phyloP scores from a whole-genome alignment of 2,329 filamentous ascomycete species.

The Beauveria sp. region DNA sequence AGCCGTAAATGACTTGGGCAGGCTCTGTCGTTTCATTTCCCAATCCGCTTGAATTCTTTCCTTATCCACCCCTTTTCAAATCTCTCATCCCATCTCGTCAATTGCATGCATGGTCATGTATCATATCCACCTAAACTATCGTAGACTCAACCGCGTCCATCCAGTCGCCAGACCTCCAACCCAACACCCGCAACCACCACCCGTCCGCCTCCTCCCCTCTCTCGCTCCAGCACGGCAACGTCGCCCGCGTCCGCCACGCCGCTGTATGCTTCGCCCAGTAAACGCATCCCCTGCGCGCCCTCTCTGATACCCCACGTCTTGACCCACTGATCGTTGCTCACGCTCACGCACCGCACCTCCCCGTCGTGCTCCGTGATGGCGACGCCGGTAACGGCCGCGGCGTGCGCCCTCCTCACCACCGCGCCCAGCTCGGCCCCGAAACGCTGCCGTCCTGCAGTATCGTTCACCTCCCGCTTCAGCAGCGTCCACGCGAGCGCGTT shows the following conservation, averaged over 20 bases:
- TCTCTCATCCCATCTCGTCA: too few species aligned
- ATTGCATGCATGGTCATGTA: not conserved
- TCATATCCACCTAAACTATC: too few species aligned
- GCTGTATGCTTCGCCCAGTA: constrained; percentile 46
- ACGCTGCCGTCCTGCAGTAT: not conserved
- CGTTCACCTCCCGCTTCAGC: constrained; percentile 13
- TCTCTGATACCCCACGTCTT: constrained; percentile 42
- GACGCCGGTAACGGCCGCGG: constrained; percentile 61
- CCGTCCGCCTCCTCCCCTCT: not conserved
- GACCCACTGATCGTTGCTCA: constrained; percentile 55
- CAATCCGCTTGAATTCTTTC: too few species aligned
- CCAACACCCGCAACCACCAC: constrained; percentile 39
- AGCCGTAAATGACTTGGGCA: too few species aligned
- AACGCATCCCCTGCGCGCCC: constrained; percentile 22
- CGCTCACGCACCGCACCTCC: constrained; percentile 31
- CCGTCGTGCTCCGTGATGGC: constrained; percentile 24
- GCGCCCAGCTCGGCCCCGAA: not conserved
- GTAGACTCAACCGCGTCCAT: not conserved
- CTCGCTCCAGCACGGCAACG: constrained; percentile 31
- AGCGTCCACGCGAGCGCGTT: constrained; percentile 61
- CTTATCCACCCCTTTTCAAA: too few species aligned
- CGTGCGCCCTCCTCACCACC: constrained; percentile 53
- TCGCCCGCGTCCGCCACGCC: constrained; percentile 54
- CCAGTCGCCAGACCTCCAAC: constrained; percentile 35
- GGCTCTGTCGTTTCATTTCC: too few species aligned